Conservation (phyloP, 495 filamentous ascomycete genomes). For the Tuber brumale region DNA sequence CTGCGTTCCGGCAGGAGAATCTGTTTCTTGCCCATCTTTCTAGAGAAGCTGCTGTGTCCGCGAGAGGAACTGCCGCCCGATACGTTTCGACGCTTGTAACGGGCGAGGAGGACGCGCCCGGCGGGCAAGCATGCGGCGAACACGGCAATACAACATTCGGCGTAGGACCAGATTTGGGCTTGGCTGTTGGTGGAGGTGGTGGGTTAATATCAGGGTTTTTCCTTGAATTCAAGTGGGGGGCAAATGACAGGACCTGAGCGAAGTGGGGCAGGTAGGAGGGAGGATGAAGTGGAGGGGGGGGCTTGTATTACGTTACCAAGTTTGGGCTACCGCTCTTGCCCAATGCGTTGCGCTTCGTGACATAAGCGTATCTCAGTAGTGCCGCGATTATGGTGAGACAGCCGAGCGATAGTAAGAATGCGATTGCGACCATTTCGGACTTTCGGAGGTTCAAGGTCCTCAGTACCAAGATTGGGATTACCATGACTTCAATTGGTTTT, state of each 20-base stretch:
- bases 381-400: slow-evolving; percentile 24
- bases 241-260: slow-evolving; percentile 4
- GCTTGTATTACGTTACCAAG: slow-evolving; percentile 23
- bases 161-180: slow-evolving; percentile 28
- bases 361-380: slow-evolving; percentile 18
- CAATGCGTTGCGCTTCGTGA: slow-evolving; percentile 25
- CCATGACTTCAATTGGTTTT: slow-evolving; percentile 15
- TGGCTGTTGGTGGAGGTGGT: slow-evolving; percentile 9
- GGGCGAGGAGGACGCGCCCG: slow-evolving; percentile 21
- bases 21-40: neutral
- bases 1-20: neutral
- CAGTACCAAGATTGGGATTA: slow-evolving; percentile 26
- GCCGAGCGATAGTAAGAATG: slow-evolving; percentile 25
- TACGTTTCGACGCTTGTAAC: neutral
- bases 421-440: slow-evolving; percentile 23
- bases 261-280: neutral
- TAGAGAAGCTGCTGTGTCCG: neutral
- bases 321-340: slow-evolving; percentile 22
- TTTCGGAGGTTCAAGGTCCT: slow-evolving; percentile 20
- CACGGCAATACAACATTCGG: slow-evolving; percentile 17
- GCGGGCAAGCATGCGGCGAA: slow-evolving; percentile 28
- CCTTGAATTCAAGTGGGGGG: neutral
- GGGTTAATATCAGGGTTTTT: neutral
- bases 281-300: neutral
- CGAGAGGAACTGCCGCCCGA: neutral